Base-by-base conservation (phyloP, 305 asterid genomes). In the Fraxinus platypoda region DNA sequence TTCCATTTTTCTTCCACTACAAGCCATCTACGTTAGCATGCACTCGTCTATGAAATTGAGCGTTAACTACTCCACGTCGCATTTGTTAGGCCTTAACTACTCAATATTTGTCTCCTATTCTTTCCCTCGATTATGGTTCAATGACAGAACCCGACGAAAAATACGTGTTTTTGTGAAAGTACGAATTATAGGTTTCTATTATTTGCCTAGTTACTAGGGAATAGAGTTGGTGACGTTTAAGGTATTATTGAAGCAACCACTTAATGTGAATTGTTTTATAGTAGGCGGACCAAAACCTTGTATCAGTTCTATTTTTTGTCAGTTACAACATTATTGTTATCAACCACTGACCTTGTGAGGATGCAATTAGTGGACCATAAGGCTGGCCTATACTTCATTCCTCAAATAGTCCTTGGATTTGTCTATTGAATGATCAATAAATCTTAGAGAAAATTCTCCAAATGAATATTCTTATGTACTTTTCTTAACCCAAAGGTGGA, bases 331-430 rank as follows among this genome's bases (percentile, higher is more conserved):
- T 28, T 28, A 41, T 30, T 70, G 38, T 70, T 28, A 2, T 70
- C 41, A 30, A 70, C 75, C 11, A 70, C 41, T 70, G 37, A 70
- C 75, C 75, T 70, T 28, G 21, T 1, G 11, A 28, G 75, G 75
- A 70, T 70, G 75, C 75, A 70, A 70, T 30, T 70, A 15, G 38
- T 70, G 75, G 75, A 30, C 75, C 75, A 12, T 7, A 70, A 70
- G 8, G 31, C 41, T 13, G 75, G 23, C 41, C 9, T 30, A 8
- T 66, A 26, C 17, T 25, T 66, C 31, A 64, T 64, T 64, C 25
- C 33, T 21, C 6, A 21, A 25, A 9, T 66, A 66, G 6, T 25
- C 33, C 13, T 64, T 64, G 34, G 28, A 25, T 25, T 64, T 8
- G 17, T 64, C 11, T 64, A 25, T 8, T 57, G 66, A 62, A 62